Evolutionary conservation across 2,329 filamentous ascomycete species (phyloP).

Genomic region (Botrytis byssoidea): DNA sequence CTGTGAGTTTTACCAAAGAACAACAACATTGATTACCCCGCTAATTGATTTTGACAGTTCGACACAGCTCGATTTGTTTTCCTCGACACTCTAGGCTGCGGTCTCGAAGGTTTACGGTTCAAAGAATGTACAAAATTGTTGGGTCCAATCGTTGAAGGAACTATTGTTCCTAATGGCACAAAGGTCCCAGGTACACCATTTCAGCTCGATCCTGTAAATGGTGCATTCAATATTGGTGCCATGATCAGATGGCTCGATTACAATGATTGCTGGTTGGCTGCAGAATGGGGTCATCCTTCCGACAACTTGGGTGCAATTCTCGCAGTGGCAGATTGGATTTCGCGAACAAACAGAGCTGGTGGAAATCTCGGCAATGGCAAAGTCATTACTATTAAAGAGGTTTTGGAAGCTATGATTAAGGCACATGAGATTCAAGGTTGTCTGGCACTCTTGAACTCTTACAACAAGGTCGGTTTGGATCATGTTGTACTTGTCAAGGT

Average conservation of each 20-base stretch:
- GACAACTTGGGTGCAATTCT: constrained; percentile 98
- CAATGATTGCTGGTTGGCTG: constrained; percentile 99
- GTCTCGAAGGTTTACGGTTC: constrained; percentile 92
- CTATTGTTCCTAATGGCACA: constrained; percentile 85
- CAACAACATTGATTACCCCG: constrained; percentile 16
- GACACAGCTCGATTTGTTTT: constrained; percentile 97
- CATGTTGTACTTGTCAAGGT: constrained; percentile 99
- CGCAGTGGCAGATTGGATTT: constrained; percentile 95
- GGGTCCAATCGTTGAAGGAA: constrained; percentile 87
- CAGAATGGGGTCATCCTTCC: constrained; percentile 97
- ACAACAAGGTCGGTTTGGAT: constrained; percentile 97
- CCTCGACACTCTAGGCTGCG: constrained; percentile 94
- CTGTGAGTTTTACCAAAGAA: constrained; percentile 59
- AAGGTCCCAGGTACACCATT: constrained; percentile 90
- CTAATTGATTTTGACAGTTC: constrained; percentile 54
- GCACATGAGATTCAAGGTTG: constrained; percentile 99
- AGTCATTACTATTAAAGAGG: constrained; percentile 83
- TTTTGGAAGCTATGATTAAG: constrained; percentile 98
- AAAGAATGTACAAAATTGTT: constrained; percentile 94
- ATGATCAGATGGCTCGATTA: constrained; percentile 99
- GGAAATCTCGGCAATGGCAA: constrained; percentile 83
- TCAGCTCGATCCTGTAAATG: constrained; percentile 91
- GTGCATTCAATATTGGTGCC: constrained; percentile 97
- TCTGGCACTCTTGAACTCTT: constrained; percentile 94
- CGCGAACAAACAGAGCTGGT: constrained; percentile 76